Evolutionary conservation across 140 eudicot genomes (phyloP), one percentile per base, ranked within the genome.

Genomic region (Ambrosia hybrid): DNA sequence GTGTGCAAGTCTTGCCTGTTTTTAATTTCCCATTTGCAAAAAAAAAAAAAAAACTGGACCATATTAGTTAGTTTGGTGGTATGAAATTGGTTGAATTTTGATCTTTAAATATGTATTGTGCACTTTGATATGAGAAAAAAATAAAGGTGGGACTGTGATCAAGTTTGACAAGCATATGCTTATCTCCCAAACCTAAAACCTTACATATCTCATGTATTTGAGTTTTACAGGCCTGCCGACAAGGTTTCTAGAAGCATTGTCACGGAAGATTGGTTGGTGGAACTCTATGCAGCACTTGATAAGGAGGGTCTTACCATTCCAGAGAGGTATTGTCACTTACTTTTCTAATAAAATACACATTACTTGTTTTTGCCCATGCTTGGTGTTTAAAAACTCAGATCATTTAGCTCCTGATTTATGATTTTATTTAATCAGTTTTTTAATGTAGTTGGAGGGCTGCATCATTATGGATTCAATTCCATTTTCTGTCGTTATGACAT

Each of bases 261-360:
- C 57, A 17, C 79, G 65, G 78, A 79, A 57, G 64, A 83, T 65
- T 83, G 91, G 91, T 49, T 90, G 80, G 59, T 67, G 53, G 72
- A 85, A 68, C 91, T 90, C 64, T 64, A 59, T 56, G 55, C 60
- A 8, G 91, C 85, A 84, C 84, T 87, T n/a, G 83, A 81, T 39
- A 83, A 81, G 81, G 81, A 85, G 85, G 95, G 91, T 59, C 75
- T 90, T 59, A 74, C 73, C 51, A 45, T 90, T 68, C 89, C 96
- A 64, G 96, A 83, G 36, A 87, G 96, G 96, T 89, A 79, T 45
- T 13, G 30, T 21, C 30, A 21, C 15, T 30, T 55, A 57, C 65
- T 66, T 39, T 21, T 77, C 15, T 64, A 63, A 15, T 12, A 13
- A 41, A 9, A 16, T 64, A 37, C 38, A 5, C 57, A 17, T 73